Evolutionary conservation across 2,329 filamentous ascomycete genomes (phyloP), one percentile per base, ranked within the genome.

Genomic region (Cladosporium sphaerospermum): DNA sequence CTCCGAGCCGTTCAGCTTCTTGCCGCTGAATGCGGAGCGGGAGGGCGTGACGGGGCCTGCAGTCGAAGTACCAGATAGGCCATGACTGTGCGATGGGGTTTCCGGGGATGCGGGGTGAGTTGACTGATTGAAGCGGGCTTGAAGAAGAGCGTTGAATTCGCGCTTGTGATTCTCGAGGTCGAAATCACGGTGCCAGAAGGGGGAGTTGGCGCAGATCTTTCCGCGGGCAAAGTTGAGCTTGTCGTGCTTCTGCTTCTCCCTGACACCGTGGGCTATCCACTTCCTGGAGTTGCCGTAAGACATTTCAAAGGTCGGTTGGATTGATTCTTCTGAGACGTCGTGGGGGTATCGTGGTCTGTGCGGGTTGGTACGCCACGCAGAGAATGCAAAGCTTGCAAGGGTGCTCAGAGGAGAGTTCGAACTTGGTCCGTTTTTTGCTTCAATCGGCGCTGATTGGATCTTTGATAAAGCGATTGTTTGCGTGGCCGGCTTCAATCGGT

Each of bases 141-240:
- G 45, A 8, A 23, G 39, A 10, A 51, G 41, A 14, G 18, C 51
- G 43, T 46, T 32, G 49, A 55, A 60, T 9, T 64, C 62, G 11
- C 49, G 19, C 14, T 53, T 51, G 32, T 67, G 64, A 40, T 59
- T 40, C n/a, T 50, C 41, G 32, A 60, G 23, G 52, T 66, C 59
- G 56, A 64, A 61, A 51, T 64, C 51, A 8, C 28, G 28, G 34
- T 47, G 32, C 55, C 61, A 66, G 54, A 63, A 62, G 1, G 59
- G 53, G 1, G 63, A 66, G 9, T 64, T 54, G 1, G 52, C 57
- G 48, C 63, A 66, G 44, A 65, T 45, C 23, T 61, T 58, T 16
- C 51, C 41, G 19, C 64, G 59, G 4, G 50, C 48, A 11, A 58
- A 55, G 23, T 61, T 60, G 23, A 62, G 52, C 13, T 55, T 53